Evolutionary conservation across 2,329 filamentous ascomycete genomes (phyloP).

Genomic region (Alternaria gansuensis): DNA sequence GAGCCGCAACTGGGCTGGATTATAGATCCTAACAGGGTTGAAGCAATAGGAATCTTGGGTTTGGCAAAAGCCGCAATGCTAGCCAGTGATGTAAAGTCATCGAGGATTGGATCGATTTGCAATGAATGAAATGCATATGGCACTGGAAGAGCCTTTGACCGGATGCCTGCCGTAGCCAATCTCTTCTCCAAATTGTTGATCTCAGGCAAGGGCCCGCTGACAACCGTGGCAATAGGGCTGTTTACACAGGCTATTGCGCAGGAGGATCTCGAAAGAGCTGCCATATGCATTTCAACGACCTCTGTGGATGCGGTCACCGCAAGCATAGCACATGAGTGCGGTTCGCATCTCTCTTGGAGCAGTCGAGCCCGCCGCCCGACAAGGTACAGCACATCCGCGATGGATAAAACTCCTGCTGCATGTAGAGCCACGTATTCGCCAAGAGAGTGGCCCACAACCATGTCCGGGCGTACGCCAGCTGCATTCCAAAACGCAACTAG

Average conservation of each 20-base stretch:
- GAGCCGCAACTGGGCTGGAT: conserved; percentile 26
- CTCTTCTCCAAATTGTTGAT: too few relatives aligned
- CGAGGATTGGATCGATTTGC: conserved; percentile 55
- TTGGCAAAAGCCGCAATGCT: conserved; percentile 32
- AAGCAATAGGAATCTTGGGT: conserved; percentile 52
- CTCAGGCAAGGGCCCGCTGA: conserved; percentile 27
- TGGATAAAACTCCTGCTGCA: conserved; percentile 48
- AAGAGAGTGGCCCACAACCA: conserved; percentile 40
- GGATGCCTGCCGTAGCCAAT: not conserved
- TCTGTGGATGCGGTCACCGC: conserved; percentile 22
- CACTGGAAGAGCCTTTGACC: not conserved
- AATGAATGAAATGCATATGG: conserved; percentile 31
- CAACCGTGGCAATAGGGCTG: conserved; percentile 36
- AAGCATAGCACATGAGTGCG: conserved; percentile 48
- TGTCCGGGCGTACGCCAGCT: conserved; percentile 23
- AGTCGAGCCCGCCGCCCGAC: conserved; percentile 49
- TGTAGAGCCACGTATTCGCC: conserved; percentile 54
- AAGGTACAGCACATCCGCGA: conserved; percentile 46
- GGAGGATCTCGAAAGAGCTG: not conserved
- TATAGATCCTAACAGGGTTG: conserved; percentile 56
- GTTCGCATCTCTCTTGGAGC: conserved; percentile 31
- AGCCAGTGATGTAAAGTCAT: conserved; percentile 47
- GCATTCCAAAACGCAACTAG: conserved; percentile 27
- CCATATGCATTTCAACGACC: too few relatives aligned
- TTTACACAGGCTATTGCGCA: conserved; percentile 41